A percentile compares a stretch with the other conserved stretches of the same genome.
phyloP scores from a whole-genome alignment of 169 alveolate genomes.

The Amoebophrya sp. region DNA sequence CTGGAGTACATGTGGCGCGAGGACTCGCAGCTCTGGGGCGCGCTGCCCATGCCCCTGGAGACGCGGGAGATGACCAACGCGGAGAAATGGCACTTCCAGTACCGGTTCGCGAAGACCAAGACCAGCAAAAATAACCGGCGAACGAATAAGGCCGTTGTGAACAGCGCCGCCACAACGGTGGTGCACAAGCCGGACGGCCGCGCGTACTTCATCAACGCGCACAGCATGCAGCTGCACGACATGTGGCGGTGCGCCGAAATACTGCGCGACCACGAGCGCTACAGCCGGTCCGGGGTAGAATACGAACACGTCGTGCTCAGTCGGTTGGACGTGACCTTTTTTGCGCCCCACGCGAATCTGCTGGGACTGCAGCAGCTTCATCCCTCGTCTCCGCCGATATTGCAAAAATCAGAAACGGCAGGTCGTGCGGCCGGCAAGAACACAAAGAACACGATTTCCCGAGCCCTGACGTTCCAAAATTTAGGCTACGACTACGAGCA shows the following conservation, averaged over 20 bases:
- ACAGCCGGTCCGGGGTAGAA: background rate
- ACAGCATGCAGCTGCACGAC: background rate
- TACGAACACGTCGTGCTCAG: background rate
- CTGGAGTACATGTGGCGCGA: background rate
- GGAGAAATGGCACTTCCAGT: no score
- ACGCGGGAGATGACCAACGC: background rate
- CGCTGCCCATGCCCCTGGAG: background rate
- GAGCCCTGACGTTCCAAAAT: background rate
- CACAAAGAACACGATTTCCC: background rate
- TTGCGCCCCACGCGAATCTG: background rate
- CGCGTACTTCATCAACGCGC: conserved; percentile 1
- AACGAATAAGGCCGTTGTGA: no score
- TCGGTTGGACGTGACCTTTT: background rate
- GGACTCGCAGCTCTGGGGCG: background rate
- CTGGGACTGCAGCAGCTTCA: background rate
- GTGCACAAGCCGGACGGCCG: background rate
- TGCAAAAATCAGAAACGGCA: no score
- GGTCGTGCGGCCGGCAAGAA: no score
- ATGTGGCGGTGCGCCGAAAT: background rate
- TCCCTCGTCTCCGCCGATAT: no score
- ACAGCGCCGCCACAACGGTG: no score
- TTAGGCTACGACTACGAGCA: background rate
- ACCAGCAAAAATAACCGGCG: no score
- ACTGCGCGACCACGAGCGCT: background rate
- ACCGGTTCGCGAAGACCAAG: no score